These are phyloP conservation scores for Xylaria sp. DNA, from an alignment of 2,329 filamentous ascomycete species.

Conservation along the genomic window DNA sequence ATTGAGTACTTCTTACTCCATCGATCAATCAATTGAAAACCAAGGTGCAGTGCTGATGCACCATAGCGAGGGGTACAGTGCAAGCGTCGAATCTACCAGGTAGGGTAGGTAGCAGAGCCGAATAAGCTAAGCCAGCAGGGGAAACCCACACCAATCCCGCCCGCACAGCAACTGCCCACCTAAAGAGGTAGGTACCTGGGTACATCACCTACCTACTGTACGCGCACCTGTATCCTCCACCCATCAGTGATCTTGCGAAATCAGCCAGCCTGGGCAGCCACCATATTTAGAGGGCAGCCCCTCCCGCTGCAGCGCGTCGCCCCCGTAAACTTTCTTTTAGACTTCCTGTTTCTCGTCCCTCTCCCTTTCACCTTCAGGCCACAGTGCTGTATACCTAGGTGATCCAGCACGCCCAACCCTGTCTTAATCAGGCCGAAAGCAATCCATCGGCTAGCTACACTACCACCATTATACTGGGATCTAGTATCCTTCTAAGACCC, in stretches of 20 bases:
- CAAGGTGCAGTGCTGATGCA: conserved; percentile 8
- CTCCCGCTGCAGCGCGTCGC: conserved; percentile 42
- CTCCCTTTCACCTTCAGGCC: conserved; percentile 24
- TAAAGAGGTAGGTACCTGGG: background rate
- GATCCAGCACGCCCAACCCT: conserved; percentile 26
- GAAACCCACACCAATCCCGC: conserved; percentile 24
- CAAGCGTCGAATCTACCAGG: background rate
- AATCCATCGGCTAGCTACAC: conserved; percentile 5
- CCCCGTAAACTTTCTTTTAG: conserved; percentile 44
- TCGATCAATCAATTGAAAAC: conserved; percentile 18
- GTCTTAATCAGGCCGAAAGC: background rate
- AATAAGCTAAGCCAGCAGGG: conserved; percentile 29
- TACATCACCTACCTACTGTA: background rate
- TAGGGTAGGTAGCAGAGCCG: background rate
- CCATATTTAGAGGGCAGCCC: conserved; percentile 47
- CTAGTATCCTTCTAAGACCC: conserved; percentile 24
- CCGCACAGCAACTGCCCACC: conserved; percentile 18
- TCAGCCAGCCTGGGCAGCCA: conserved; percentile 42
- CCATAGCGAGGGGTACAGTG: conserved; percentile 3
- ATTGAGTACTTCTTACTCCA: conserved; percentile 13
- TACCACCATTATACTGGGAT: conserved; percentile 10
- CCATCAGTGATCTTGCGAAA: conserved; percentile 44
- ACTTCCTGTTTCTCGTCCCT: conserved; percentile 36
- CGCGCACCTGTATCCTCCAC: conserved; percentile 23
- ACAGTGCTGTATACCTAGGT: conserved; percentile 25